These are phyloP conservation scores for Neoscytalidium dimidiatum DNA, from an alignment of 2,329 filamentous ascomycete species.

Conservation along the genomic window DNA sequence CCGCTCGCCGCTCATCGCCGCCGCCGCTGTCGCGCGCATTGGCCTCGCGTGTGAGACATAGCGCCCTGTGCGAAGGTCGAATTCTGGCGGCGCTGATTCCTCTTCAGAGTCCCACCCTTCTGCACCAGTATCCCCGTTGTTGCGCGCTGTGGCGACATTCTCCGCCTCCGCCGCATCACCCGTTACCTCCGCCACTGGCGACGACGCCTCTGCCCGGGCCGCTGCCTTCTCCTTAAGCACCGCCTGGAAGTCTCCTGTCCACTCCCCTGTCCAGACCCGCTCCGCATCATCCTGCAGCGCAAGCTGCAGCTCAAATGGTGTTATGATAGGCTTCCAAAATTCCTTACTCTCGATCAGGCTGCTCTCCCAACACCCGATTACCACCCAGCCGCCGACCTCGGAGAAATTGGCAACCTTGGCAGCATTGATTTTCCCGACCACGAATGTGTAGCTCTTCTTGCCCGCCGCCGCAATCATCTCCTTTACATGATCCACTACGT, in stretches of 20 bases:
- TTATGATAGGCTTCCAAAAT: slow-evolving; percentile 87
- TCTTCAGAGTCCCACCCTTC: slow-evolving; percentile 68
- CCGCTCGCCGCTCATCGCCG: slow-evolving; percentile 23
- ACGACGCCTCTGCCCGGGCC: slow-evolving; percentile 21
- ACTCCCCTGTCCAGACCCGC: slow-evolving; percentile 82
- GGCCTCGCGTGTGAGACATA: slow-evolving; percentile 79
- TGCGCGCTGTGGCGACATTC: slow-evolving; percentile 23
- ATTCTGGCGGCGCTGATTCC: slow-evolving; percentile 75
- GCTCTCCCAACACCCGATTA: slow-evolving; percentile 98
- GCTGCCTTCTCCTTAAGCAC: slow-evolving; percentile 51
- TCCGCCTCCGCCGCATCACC: slow-evolving; percentile 23
- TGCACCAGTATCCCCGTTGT: slow-evolving; percentile 34
- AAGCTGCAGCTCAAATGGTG: slow-evolving; percentile 88
- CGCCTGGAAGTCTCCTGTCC: slow-evolving; percentile 83
- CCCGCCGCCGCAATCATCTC: slow-evolving; percentile 73
- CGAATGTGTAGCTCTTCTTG: slow-evolving; percentile 95
- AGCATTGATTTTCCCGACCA: slow-evolving; percentile 93
- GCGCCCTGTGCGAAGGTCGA: slow-evolving; percentile 84
- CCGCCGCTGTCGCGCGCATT: slow-evolving; percentile 47
- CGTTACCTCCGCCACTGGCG: slow-evolving; percentile 34
- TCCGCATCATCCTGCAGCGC: slow-evolving; percentile 74
- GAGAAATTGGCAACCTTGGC: slow-evolving; percentile 96
- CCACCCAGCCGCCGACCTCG: slow-evolving; percentile 94
- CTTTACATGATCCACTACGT: slow-evolving; percentile 74
- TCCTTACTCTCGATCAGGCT: slow-evolving; percentile 85